These are phyloP conservation scores for Angomonas deanei DNA, from an alignment of 208 protist genomes.

Conservation along the genomic window DNA sequence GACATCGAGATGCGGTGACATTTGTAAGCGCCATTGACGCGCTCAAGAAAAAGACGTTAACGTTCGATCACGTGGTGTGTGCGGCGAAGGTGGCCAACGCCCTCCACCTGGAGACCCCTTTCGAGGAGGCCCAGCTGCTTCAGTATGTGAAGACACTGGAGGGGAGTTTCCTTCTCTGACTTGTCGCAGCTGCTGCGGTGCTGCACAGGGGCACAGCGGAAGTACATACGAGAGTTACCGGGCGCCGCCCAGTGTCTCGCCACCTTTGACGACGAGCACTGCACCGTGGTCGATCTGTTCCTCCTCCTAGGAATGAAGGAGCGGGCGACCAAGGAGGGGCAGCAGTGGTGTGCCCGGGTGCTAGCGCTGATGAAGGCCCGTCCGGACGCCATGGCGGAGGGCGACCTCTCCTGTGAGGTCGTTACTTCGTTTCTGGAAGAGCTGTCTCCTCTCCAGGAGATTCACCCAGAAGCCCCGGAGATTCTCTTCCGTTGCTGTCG, in stretches of 20 bases:
- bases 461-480: constrained; percentile 3
- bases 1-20: neutral
- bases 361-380: neutral
- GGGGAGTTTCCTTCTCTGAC: neutral
- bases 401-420: constrained; percentile 28
- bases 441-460: constrained; percentile 10
- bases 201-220: neutral
- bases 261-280: neutral
- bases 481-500: neutral
- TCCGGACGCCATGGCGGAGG: neutral
- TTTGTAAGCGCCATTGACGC: neutral
- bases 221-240: neutral
- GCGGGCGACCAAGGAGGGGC: neutral
- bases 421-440: constrained; percentile 43
- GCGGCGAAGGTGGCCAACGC: neutral
- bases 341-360: neutral
- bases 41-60: neutral
- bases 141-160: neutral
- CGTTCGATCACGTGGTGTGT: neutral
- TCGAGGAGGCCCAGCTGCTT: neutral
- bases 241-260: neutral
- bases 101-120: neutral
- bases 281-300: neutral
- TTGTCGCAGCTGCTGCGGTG: neutral
- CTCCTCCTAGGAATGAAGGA: neutral